These are phyloP conservation scores for Fragilaria radians DNA, from an alignment of 108 stramenopile species.

Conservation along the genomic window DNA sequence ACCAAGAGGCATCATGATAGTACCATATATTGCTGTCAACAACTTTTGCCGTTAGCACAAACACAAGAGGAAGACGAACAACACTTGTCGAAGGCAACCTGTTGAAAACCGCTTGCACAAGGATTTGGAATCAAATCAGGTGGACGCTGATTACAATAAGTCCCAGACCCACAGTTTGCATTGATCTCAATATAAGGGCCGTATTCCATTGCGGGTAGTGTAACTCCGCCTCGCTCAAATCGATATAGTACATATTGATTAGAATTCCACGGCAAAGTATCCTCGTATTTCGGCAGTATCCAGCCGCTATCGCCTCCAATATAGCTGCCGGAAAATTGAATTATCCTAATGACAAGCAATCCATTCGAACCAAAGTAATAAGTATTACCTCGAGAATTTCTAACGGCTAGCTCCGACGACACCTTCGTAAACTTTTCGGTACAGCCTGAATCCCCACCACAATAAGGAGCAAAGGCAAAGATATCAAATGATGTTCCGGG, in stretches of 20 bases:
- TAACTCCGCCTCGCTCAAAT: constrained; percentile 11
- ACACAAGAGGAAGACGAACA: neutral
- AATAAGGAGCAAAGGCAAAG: constrained; percentile 6
- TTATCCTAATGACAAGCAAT: constrained; percentile 4
- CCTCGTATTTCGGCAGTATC: neutral
- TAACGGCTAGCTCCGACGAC: neutral
- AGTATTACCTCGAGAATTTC: constrained; percentile 7
- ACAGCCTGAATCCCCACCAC: neutral
- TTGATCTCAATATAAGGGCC: neutral
- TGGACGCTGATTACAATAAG: neutral
- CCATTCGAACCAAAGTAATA: constrained; percentile 8
- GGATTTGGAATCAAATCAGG: neutral
- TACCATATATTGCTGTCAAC: too few relatives aligned
- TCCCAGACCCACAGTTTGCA: neutral
- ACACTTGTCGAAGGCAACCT: constrained; percentile 4
- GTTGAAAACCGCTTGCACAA: neutral
- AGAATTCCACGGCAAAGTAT: neutral
- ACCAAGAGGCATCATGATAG: too few relatives aligned
- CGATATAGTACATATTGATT: neutral
- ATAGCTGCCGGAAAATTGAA: neutral
- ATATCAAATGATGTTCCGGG: constrained; percentile 10
- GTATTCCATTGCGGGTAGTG: neutral
- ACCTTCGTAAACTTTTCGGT: neutral
- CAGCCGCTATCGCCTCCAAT: neutral
- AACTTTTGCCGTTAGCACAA: neutral